Evolutionary conservation across 2,329 filamentous ascomycete species (phyloP).

Genomic region (Penicillium sp.): DNA sequence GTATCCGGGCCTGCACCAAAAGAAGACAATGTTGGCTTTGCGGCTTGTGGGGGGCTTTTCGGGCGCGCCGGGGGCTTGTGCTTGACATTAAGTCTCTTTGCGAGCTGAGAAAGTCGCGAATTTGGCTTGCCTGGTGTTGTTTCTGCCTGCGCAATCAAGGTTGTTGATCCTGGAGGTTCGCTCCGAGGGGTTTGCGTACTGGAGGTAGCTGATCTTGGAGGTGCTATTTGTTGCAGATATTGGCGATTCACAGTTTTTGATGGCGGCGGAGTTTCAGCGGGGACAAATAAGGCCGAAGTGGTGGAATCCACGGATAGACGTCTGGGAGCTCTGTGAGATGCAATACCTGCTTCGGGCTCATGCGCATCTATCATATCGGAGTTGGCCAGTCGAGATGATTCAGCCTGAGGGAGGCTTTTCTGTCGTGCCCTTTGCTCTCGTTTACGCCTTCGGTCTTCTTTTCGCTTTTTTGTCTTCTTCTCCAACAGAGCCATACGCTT

Average conservation of each 20-base stretch:
- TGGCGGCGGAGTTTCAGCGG: background rate
- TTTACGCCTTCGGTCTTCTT: background rate
- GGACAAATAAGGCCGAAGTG: background rate
- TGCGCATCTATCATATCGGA: background rate
- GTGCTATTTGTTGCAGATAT: background rate
- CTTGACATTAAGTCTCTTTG: background rate
- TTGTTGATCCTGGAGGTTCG: background rate
- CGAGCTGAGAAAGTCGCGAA: background rate
- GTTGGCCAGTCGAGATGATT: background rate
- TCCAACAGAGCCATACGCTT: slow-evolving; percentile 14
- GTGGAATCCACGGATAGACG: background rate
- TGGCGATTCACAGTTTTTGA: background rate
- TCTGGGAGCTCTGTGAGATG: background rate
- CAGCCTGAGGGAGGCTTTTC: background rate
- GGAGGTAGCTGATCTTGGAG: background rate
- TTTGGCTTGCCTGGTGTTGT: background rate
- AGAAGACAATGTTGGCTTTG: background rate
- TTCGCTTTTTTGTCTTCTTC: background rate
- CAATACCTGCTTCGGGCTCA: background rate
- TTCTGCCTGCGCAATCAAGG: too few relatives aligned
- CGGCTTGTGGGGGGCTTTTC: background rate
- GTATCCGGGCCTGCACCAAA: background rate
- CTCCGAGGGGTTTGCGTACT: background rate
- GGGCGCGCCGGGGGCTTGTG: background rate
- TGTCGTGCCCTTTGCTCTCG: background rate